phyloP scores from a whole-genome alignment of 345 rosid genomes.

The Fremontodendron californicum region DNA sequence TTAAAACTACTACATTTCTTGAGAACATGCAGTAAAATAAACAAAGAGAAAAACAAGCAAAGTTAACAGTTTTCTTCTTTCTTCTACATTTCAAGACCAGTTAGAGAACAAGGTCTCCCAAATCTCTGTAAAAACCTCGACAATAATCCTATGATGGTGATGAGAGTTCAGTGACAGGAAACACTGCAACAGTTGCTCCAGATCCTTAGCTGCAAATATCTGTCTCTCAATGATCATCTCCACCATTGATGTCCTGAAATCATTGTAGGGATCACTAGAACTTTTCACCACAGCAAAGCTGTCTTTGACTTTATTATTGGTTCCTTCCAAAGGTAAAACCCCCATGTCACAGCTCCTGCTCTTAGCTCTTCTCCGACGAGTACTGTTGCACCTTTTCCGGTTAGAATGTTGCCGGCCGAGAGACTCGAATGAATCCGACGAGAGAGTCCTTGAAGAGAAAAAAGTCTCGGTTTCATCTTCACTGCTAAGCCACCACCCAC shows the following conservation, averaged over 20 bases:
- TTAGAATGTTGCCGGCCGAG: conserved; percentile 2
- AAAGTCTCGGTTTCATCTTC: conserved; percentile 54
- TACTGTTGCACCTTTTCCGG: background rate
- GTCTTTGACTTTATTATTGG: conserved; percentile 43
- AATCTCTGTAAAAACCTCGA: conserved; percentile 67
- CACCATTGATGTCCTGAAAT: conserved; percentile 71
- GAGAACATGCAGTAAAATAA: background rate
- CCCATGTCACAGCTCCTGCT: conserved; percentile 15
- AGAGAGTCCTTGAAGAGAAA: conserved; percentile 67
- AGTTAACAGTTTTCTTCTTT: background rate
- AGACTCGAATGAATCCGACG: conserved; percentile 57
- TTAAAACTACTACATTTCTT: conserved; percentile 6
- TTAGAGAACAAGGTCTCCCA: conserved; percentile 56
- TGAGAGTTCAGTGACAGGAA: conserved; percentile 62
- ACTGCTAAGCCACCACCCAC: conserved; percentile 62
- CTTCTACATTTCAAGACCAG: conserved; percentile 17
- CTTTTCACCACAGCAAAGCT: conserved; percentile 88
- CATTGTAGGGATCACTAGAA: conserved; percentile 61
- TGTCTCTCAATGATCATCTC: conserved; percentile 84
- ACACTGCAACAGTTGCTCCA: conserved; percentile 70
- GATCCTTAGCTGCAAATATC: conserved; percentile 50
- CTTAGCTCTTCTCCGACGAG: conserved; percentile 18
- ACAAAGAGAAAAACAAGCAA: background rate
- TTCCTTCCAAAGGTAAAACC: conserved; percentile 21
- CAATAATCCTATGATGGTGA: conserved; percentile 58